Conservation (phyloP, 2,329 filamentous ascomycete genomes). For the Neonectria magnoliae region DNA sequence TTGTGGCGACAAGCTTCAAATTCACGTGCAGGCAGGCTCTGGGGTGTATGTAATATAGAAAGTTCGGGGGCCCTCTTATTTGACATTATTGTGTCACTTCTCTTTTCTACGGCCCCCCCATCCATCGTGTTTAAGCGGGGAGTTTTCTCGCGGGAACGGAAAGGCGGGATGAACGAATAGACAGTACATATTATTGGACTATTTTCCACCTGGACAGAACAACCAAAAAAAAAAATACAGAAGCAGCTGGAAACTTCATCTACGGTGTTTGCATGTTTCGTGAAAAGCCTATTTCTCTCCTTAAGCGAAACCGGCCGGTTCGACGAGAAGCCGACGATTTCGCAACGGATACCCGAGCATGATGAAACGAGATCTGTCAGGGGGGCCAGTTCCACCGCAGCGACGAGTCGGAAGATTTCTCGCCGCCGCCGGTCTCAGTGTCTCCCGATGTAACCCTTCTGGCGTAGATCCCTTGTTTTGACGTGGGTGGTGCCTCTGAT, state of each 20-base stretch:
- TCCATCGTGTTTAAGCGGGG: conserved; percentile 7
- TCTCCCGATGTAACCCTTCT: conserved; percentile 13
- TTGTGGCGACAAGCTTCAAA: conserved; percentile 29
- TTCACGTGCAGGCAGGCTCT: conserved; percentile 33
- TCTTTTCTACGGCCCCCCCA: conserved; percentile 15
- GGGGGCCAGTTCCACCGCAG: not conserved
- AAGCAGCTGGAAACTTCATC: not conserved
- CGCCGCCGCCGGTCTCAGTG: not conserved
- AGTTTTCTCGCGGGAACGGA: conserved; percentile 16
- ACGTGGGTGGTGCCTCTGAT: not conserved
- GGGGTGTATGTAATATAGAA: conserved; percentile 40
- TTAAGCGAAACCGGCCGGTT: not conserved
- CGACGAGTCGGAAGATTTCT: conserved; percentile 16
- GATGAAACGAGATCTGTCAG: conserved; percentile 24
- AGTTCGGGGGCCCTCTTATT: conserved; percentile 20
- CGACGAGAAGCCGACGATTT: not conserved
- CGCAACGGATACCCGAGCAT: conserved; percentile 1
- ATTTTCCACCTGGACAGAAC: conserved; percentile 4
- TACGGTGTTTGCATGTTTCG: not conserved
- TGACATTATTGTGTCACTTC: conserved; percentile 17
- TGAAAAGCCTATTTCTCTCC: not conserved
- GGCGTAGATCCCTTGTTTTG: not conserved
- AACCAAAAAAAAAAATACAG: not conserved
- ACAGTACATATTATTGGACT: conserved; percentile 23
- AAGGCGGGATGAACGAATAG: conserved; percentile 22